Evolutionary conservation across 108 stramenopile genomes (phyloP).

Genomic region (Conticribra guillardii): DNA sequence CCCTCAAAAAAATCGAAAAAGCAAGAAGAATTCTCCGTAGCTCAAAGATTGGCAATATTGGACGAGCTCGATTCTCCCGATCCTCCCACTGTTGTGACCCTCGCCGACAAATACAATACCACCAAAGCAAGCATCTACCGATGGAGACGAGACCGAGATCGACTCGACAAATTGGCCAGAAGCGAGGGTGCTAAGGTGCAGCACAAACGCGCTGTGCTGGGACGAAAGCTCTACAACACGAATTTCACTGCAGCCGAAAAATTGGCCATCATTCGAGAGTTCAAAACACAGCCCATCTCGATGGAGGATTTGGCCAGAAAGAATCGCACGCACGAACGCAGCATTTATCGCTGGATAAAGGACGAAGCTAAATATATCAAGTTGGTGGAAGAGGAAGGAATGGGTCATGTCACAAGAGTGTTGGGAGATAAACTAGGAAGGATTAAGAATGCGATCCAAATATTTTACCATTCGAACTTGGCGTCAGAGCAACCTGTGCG

Average conservation of each 20-base stretch:
- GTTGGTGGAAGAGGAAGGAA: constrained; percentile 31
- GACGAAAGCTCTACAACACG: constrained; percentile 8
- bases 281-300: not conserved
- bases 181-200: constrained; percentile 2
- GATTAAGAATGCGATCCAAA: constrained; percentile 18
- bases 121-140: constrained; percentile 22
- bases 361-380: constrained; percentile 20
- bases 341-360: constrained; percentile 42
- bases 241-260: constrained; percentile 26
- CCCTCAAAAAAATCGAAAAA: not conserved
- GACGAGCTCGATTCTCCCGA: constrained; percentile 12
- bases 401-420: constrained; percentile 11
- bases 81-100: not conserved
- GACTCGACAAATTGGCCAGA: constrained; percentile 7
- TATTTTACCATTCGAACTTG: constrained; percentile 1
- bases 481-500: not conserved
- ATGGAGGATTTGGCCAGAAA: constrained; percentile 9
- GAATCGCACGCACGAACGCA: constrained; percentile 11
- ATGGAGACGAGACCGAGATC: constrained; percentile 20
- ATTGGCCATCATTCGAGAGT: constrained; percentile 13
- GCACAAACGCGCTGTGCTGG: not conserved
- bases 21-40: constrained; percentile 11
- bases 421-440: constrained; percentile 11
- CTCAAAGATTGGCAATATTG: constrained; percentile 19
- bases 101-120: constrained; percentile 19